Base-by-base conservation (phyloP, 176 grass and related monocot species). In the Oryza rufipogon region DNA sequence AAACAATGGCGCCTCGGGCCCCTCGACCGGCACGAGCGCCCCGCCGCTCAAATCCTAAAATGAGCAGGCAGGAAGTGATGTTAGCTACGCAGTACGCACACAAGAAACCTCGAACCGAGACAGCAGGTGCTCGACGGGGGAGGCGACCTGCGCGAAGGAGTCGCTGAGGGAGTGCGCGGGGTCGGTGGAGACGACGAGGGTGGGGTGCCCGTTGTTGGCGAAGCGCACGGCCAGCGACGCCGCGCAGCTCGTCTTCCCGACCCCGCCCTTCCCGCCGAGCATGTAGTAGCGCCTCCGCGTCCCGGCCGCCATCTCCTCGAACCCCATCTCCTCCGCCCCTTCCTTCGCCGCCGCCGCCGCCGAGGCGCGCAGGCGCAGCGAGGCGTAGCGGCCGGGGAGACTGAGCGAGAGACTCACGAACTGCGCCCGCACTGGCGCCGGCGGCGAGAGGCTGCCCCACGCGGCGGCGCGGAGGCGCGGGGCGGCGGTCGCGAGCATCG, bases 161-260 rank as follows among this genome's bases (percentile, higher is more conserved):
- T 97, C 95, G 64, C 92, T 97, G 2, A 97, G 88, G 12, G 95
- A 97, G 82, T 97, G 95, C 1, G 95, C 95, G 2, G 95, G 95
- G 67, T 97, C 92, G 11, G 92, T 97, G 20, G 95, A 97, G 64
- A 97, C 92, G 7, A 97, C 84, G 46, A 97, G 87, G 38, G 92
- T 97, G 19, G 95, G 95, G 80, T 97, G 92, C 39, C 92, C 92
- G 74, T 66, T 78, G 90, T 97, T 97, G 25, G 95, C 95, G 85
- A 97, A 97, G 74, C 91, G 91, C 71, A 97, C 92, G 54, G 90
- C 92, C 49, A 97, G 90, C 11, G 92, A 93, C 58, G 90, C 92
- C 2, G 92, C 95, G 71, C 95, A 97, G 71, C 95, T 97, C 32
- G 90, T 97, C 84, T 97, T 97, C 49, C 95, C 92, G 38, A 95